Conservation (phyloP, 176 grass and related monocot genomes). For the Zea luxurians region DNA sequence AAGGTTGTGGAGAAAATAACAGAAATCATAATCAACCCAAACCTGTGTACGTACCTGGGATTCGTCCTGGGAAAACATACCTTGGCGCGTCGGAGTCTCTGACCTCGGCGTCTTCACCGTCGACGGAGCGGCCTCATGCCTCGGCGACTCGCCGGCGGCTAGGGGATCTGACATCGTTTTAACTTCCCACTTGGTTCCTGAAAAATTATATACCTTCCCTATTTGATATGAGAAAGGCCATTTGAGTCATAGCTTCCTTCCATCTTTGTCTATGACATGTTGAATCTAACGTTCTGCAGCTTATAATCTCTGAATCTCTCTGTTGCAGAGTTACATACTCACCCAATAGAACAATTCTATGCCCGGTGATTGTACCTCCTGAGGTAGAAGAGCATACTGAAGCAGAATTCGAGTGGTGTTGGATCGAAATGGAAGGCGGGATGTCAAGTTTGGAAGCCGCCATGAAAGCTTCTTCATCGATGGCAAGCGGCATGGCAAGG, state of each 20-base stretch:
- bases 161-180: background rate
- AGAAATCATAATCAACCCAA: too few species aligned
- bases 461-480: conserved; percentile 51
- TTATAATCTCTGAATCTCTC: conserved; percentile 5
- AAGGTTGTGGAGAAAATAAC: too few species aligned
- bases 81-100: too few species aligned
- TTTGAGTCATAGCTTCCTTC: conserved; percentile 12
- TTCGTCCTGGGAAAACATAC: too few species aligned
- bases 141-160: too few species aligned
- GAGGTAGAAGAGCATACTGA: conserved; percentile 41
- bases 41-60: too few species aligned
- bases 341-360: conserved; percentile 18
- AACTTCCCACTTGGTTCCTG: conserved; percentile 9
- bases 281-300: background rate
- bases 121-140: too few species aligned
- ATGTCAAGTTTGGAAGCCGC: conserved; percentile 46
- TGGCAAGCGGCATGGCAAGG: conserved; percentile 21
- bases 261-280: background rate
- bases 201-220: background rate
- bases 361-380: conserved; percentile 7
- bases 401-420: conserved; percentile 26
- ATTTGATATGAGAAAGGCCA: conserved; percentile 8
- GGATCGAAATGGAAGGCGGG: conserved; percentile 38
- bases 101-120: too few species aligned
- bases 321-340: conserved; percentile 37